phyloP scores from a whole-genome alignment of 2,329 filamentous ascomycete species.

The Emergomyces orientalis region DNA sequence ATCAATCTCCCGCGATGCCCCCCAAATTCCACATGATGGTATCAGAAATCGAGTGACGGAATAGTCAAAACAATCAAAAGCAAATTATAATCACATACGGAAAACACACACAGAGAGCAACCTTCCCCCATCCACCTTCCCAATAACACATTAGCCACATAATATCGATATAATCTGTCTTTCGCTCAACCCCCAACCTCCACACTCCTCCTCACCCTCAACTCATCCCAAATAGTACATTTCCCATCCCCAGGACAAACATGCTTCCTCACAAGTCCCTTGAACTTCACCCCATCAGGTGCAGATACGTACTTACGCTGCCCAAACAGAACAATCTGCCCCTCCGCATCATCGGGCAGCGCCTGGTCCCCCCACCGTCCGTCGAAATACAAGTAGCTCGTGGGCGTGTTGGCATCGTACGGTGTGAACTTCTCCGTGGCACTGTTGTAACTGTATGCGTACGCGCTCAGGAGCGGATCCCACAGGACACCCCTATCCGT shows the following conservation, averaged over 20 bases:
- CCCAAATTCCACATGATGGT: too few species aligned
- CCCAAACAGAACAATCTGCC: constrained; percentile 36
- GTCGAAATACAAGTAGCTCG: constrained; percentile 47
- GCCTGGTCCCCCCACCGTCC: constrained; percentile 56
- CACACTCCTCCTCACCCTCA: constrained; percentile 9
- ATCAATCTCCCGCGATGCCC: too few species aligned
- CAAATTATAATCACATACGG: too few species aligned
- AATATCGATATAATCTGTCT: neutral
- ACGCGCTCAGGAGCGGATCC: constrained; percentile 51
- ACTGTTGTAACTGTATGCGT: constrained; percentile 46
- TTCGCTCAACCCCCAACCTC: neutral
- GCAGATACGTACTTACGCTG: constrained; percentile 49
- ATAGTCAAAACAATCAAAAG: too few species aligned
- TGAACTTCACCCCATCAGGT: constrained; percentile 53
- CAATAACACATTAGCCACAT: neutral
- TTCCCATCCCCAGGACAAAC: constrained; percentile 46
- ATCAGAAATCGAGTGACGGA: too few species aligned
- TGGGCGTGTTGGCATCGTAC: constrained; percentile 40
- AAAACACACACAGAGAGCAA: too few species aligned
- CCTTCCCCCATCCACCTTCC: too few species aligned
- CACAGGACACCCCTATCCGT: constrained; percentile 48
- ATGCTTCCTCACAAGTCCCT: constrained; percentile 46
- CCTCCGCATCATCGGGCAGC: constrained; percentile 43
- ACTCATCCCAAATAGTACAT: constrained; percentile 39
- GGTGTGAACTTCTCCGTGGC: constrained; percentile 37